These are phyloP conservation scores for Salicornia ramosissima DNA, from an alignment of 148 eudicot genomes.

Conservation along the genomic window DNA sequence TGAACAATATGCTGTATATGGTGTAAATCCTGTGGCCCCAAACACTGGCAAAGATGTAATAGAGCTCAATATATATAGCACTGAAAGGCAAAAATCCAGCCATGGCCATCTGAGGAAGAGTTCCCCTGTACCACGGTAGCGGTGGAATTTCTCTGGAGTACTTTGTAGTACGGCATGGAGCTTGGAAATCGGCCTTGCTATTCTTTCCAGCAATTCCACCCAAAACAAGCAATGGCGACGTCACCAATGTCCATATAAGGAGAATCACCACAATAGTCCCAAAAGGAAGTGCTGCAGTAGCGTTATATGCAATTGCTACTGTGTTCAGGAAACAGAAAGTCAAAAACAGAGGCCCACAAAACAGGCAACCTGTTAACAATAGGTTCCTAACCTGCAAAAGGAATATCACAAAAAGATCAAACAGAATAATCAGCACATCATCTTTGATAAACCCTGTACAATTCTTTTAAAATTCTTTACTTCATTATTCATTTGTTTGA, in stretches of 20 bases:
- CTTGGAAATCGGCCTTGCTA: conserved; percentile 38
- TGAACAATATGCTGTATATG: conserved; percentile 35
- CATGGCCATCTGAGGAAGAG: conserved; percentile 40
- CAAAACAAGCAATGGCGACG: conserved; percentile 33
- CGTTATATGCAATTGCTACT: conserved; percentile 31
- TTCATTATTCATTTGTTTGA: too few species aligned
- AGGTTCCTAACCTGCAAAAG: conserved; percentile 34
- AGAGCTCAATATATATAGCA: conserved; percentile 35
- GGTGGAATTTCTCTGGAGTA: conserved; percentile 33
- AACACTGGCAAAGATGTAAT: conserved; percentile 36
- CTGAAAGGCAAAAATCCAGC: conserved; percentile 38
- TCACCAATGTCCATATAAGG: conserved; percentile 36
- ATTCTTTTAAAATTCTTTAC: background rate
- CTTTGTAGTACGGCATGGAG: conserved; percentile 35
- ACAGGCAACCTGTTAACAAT: conserved; percentile 34
- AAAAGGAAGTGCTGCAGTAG: conserved; percentile 37
- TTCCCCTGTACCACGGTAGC: conserved; percentile 31
- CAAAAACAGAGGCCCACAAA: conserved; percentile 34
- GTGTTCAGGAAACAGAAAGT: conserved; percentile 39
- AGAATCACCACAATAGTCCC: conserved; percentile 32
- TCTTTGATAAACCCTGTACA: background rate
- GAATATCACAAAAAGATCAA: conserved; percentile 1
- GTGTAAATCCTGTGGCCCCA: conserved; percentile 38
- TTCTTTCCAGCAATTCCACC: conserved; percentile 40
- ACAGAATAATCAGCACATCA: background rate